Evolutionary conservation across 1,284 basidiomycete genomes (phyloP).

Genomic region (Ceraceosorus bombacis): DNA sequence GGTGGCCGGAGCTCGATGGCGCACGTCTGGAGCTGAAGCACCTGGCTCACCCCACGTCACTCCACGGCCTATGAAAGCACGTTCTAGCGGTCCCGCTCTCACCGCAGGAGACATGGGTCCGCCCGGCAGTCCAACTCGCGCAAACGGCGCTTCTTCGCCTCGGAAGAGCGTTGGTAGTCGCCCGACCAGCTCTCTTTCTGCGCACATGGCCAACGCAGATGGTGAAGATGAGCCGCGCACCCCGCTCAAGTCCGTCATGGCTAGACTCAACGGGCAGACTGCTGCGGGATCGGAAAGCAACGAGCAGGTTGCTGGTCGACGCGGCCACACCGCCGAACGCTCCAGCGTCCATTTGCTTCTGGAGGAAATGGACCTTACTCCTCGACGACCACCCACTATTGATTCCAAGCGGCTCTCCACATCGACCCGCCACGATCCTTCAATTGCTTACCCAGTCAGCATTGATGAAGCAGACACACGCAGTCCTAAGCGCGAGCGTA

Average conservation of each 20-base stretch:
- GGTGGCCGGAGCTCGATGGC: no score
- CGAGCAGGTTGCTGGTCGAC: neutral
- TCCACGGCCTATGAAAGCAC: neutral
- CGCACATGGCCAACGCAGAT: neutral
- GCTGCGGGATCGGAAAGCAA: slow-evolving; percentile 6
- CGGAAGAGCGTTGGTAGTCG: neutral
- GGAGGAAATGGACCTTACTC: slow-evolving; percentile 13
- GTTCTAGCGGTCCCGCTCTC: neutral
- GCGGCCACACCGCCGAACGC: neutral
- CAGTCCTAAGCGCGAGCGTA: neutral
- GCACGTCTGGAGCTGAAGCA: no score
- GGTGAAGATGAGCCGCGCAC: neutral
- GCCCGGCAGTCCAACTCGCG: neutral
- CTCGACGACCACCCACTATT: neutral
- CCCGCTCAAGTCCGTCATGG: neutral
- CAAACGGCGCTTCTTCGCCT: neutral
- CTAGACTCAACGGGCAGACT: neutral
- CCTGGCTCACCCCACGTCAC: no score
- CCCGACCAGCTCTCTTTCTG: neutral
- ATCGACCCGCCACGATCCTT: neutral
- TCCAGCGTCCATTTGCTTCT: slow-evolving; percentile 2
- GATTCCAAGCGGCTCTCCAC: neutral
- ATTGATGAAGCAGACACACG: neutral
- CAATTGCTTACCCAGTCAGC: neutral
- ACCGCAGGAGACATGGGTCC: neutral